A percentile compares a stretch with the other conserved stretches of the same genome.
These are phyloP conservation scores for Paracorniculantispora psalliotae DNA, from an alignment of 2,329 filamentous ascomycete genomes.

Conservation along the genomic window DNA sequence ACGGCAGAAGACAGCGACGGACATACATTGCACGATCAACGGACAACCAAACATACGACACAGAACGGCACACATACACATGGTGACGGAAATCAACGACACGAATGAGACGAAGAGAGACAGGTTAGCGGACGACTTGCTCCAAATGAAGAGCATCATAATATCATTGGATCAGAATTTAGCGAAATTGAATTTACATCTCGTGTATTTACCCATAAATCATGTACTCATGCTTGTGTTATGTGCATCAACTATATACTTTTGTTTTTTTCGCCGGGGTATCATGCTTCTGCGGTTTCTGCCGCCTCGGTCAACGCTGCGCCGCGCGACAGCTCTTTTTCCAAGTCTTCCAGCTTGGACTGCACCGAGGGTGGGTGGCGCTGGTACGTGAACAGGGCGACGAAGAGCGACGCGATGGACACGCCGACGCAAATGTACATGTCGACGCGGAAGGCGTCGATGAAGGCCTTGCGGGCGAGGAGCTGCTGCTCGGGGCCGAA, in stretches of 20 bases:
- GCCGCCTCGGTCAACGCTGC: background rate
- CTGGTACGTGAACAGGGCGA: conserved; percentile 18
- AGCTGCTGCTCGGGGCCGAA: conserved; percentile 16
- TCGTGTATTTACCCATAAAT: background rate
- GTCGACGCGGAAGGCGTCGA: conserved; percentile 18
- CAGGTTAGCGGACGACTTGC: background rate
- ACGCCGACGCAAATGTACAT: conserved; percentile 21
- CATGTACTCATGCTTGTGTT: too few relatives aligned
- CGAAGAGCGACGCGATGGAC: conserved; percentile 13
- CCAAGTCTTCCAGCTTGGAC: conserved; percentile 22
- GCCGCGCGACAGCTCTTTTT: conserved; percentile 13
- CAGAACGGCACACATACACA: background rate
- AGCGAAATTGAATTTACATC: conserved; percentile 5
- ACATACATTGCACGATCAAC: background rate
- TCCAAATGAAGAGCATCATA: background rate
- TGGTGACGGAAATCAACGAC: background rate
- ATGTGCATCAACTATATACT: too few relatives aligned
- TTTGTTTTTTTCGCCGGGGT: too few relatives aligned
- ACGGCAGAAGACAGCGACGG: background rate
- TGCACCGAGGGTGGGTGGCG: conserved; percentile 18
- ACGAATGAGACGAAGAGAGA: background rate
- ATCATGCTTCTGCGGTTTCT: background rate
- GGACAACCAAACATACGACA: background rate
- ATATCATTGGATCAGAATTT: conserved; percentile 5
- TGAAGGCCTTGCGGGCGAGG: conserved; percentile 16